Percentiles rank a stretch among this genome's conserved stretches.
Conservation (phyloP, 495 filamentous ascomycete genomes). For the Physcia stellaris region DNA sequence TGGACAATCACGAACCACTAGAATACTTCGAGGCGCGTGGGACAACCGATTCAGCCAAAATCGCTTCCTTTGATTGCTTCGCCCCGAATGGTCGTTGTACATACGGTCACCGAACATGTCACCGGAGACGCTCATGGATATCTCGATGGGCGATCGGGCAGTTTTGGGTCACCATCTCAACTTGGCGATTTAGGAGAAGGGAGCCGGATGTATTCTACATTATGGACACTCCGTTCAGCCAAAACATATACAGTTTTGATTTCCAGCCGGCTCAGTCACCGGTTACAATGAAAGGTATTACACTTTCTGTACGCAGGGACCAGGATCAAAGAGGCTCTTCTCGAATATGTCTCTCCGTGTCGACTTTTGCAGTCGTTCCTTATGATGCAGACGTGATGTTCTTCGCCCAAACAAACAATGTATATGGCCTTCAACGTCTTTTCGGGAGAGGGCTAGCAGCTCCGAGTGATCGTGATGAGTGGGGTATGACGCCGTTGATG, state of each 20-base stretch:
- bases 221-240: no score
- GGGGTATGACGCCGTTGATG: background rate
- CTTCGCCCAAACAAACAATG: background rate
- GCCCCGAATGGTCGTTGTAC: no score
- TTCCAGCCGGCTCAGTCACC: background rate
- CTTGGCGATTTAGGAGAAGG: background rate
- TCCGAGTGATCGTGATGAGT: background rate
- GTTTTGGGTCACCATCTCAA: slow-evolving; percentile 1
- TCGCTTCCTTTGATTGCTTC: no score
- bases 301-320: background rate
- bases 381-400: background rate
- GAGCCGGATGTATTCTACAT: background rate
- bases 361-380: background rate
- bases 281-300: background rate
- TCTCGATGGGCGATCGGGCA: background rate
- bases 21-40: background rate
- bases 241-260: background rate
- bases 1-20: background rate
- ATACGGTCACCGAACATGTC: background rate
- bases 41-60: no score
- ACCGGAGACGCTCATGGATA: background rate
- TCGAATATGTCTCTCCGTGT: background rate
- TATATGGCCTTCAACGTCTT: background rate
- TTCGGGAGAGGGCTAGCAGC: background rate
- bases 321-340: background rate